Evolutionary conservation across 176 grass and related monocot species (phyloP).

Genomic region (Oryza meyeriana): DNA sequence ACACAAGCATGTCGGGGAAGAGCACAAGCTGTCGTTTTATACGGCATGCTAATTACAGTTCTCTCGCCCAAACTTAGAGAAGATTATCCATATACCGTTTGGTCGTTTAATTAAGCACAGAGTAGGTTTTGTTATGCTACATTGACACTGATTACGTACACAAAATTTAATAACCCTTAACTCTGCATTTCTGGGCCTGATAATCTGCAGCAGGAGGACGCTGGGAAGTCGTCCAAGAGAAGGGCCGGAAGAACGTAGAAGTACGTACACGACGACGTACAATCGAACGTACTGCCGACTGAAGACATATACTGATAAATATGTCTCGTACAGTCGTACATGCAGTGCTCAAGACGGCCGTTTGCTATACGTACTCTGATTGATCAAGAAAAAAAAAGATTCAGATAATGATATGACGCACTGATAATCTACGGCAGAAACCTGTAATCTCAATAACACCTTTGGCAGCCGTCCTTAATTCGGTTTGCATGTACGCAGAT

Average conservation of each 20-base stretch:
- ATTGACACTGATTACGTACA: background rate
- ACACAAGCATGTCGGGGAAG: background rate
- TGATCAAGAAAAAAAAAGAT: background rate
- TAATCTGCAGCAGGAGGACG: background rate
- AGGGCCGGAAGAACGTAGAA: conserved; percentile 12
- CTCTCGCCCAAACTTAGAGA: background rate
- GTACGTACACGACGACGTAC: background rate
- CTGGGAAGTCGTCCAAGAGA: conserved; percentile 23
- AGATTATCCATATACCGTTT: background rate
- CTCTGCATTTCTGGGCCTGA: background rate
- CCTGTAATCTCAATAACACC: background rate
- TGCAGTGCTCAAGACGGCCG: background rate
- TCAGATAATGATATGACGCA: background rate
- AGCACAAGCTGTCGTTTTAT: background rate
- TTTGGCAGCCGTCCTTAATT: background rate
- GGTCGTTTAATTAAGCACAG: background rate
- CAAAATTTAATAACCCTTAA: background rate
- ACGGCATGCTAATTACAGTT: background rate
- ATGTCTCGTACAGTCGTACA: no score
- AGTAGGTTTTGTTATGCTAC: background rate
- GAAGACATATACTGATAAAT: background rate
- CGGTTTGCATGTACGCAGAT: background rate
- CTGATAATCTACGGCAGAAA: background rate
- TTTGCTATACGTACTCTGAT: background rate
- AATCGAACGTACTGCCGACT: background rate